Evolutionary conservation across 768 basidiomycete genomes (phyloP).

Genomic region (Coprinopsis strossmayeri): DNA sequence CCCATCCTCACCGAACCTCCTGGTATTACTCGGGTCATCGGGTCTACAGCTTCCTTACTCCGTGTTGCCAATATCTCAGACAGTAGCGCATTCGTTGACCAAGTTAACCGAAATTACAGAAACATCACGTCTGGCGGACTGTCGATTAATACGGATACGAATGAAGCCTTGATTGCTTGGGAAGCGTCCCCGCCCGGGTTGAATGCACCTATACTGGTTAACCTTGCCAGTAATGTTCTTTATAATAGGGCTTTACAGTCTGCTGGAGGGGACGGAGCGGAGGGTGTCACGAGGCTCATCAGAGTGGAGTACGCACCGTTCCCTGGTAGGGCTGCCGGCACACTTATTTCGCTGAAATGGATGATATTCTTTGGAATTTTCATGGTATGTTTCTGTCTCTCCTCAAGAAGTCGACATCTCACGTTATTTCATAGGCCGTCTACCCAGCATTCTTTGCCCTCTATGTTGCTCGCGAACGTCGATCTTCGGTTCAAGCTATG

Average conservation of each 20-base stretch:
- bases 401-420: too few relatives aligned
- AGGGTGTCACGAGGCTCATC: conserved; percentile 33
- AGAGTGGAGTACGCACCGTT: conserved; percentile 50
- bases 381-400: conserved; percentile 61
- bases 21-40: conserved; percentile 39
- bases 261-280: conserved; percentile 30
- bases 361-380: conserved; percentile 64
- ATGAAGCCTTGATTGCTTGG: conserved; percentile 60
- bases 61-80: conserved; percentile 37
- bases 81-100: conserved; percentile 53
- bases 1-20: conserved; percentile 54
- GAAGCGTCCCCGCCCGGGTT: conserved; percentile 57
- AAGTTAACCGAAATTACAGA: conserved; percentile 42
- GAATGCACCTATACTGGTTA: conserved; percentile 55
- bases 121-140: conserved; percentile 64
- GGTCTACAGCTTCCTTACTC: conserved; percentile 29
- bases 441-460: conserved; percentile 80
- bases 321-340: conserved; percentile 48
- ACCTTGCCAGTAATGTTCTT: conserved; percentile 60
- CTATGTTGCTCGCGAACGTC: conserved; percentile 69
- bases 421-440: conserved; percentile 49
- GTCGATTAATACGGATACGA: conserved; percentile 51
- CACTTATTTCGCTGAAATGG: conserved; percentile 65
- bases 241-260: conserved; percentile 57
- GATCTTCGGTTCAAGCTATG: conserved; percentile 74